A percentile compares a stretch with the other conserved stretches of the same genome.
Conservation (phyloP, 306 rosid genomes). For the Canavalia ensiformis region DNA sequence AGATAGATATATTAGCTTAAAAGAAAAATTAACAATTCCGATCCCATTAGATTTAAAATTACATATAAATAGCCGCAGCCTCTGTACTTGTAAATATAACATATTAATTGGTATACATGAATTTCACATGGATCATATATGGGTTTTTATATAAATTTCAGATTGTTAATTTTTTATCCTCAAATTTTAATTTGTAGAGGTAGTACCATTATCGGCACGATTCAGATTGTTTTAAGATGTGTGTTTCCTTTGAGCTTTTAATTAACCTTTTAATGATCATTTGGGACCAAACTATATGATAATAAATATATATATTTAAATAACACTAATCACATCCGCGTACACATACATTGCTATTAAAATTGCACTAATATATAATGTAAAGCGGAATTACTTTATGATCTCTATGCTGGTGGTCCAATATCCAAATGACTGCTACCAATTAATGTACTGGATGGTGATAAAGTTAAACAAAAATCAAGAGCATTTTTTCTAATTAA, state of each 20-base stretch:
- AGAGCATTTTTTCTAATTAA: conserved; percentile 4
- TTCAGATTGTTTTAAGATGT: background rate
- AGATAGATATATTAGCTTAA: background rate
- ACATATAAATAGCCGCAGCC: conserved; percentile 17
- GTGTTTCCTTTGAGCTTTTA: too few species aligned
- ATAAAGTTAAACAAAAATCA: background rate
- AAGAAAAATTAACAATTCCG: background rate
- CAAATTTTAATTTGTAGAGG: conserved; percentile 2
- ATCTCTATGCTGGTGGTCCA: conserved; percentile 45
- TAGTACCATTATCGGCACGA: conserved; percentile 14
- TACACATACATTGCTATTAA: background rate
- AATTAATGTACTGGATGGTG: background rate
- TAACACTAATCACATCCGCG: background rate
- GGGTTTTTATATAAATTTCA: background rate
- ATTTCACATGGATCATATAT: conserved; percentile 36
- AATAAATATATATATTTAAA: background rate
- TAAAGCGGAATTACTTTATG: conserved; percentile 14
- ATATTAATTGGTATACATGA: conserved; percentile 29
- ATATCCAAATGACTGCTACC: conserved; percentile 36
- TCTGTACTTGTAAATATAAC: background rate
- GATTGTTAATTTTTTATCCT: background rate
- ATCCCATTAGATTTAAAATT: background rate
- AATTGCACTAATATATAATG: background rate
- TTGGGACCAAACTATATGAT: conserved; percentile 38
- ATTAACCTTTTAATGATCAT: conserved; percentile 1